Base-by-base conservation (phyloP, 352 stramenopile genomes). In the Globisporangium takayamanum region DNA sequence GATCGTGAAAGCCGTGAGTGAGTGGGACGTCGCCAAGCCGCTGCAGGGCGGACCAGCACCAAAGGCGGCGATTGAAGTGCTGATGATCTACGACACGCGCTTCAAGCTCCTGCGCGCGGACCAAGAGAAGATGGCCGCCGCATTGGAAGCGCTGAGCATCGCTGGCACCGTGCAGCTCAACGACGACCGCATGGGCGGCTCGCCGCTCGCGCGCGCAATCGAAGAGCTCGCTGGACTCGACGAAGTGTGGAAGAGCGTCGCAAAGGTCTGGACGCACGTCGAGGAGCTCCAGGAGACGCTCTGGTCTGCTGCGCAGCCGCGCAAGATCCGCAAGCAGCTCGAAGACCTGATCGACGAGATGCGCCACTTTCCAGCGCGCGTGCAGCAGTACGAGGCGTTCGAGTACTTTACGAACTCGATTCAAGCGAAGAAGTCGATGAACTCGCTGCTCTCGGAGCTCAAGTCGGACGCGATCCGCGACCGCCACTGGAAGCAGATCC, bases 391-490 rank as follows among this genome's bases (percentile, higher is more conserved):
- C 64, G 96, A 98, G 82, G 94, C 95, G 36, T 99, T 98, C 69
- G 97, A 94, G 52, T 76, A 97, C 49, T 87, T 99, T 8, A 74
- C 97, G 22, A 80, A 96, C n/a, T 84, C 86, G 42, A 88, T 99
- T 42, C 93, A 98, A 49, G 69, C 73, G 5, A 98, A 97, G 63
- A 92, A 98, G 47, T 68, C 77, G 58, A 97, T 97, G 53, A 96
- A 99, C 60, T 76, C 82, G 30, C 70, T 99, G 28, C 68, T 99
- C 5, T 91, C 90, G 33, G 98, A 99, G 58, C 73, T 99, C 12
- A 99, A 99, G 59, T 99, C 97, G 2, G 97, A 99, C 57, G 92
- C 97, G 5, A 95, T 99, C 66, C 98, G 98, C 53, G 96, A 99
- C 46, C 84, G 98, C 0, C 98, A 99, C 64, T 99, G 98, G 98